Percentiles rank a stretch among this genome's conserved stretches.
These are phyloP conservation scores for Acephala macrosclerotiorum DNA, from an alignment of 2,329 filamentous ascomycete genomes.

Conservation along the genomic window DNA sequence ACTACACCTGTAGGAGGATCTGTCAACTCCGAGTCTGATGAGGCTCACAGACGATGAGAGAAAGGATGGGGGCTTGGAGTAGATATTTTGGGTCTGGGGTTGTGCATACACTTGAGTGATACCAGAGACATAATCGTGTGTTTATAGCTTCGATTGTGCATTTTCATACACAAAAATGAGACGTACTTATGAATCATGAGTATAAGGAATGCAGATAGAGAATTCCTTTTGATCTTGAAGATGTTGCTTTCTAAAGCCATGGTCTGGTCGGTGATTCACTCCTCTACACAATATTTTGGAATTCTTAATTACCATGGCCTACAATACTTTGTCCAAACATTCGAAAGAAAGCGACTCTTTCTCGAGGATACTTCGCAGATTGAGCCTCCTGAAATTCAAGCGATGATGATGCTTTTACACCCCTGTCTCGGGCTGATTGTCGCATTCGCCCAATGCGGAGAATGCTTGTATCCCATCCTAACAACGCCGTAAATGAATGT, in stretches of 20 bases:
- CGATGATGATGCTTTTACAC: conserved; percentile 1
- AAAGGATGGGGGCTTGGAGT: neutral
- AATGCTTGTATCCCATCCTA: neutral
- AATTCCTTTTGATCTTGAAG: no score
- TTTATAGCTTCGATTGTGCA: conserved; percentile 9
- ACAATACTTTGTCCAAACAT: no score
- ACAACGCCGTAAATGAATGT: neutral
- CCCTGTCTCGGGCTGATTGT: neutral
- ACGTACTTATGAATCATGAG: neutral
- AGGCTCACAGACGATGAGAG: conserved; percentile 2
- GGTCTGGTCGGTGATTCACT: no score
- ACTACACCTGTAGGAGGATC: neutral
- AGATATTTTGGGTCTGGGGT: neutral
- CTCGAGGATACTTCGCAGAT: no score
- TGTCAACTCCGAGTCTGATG: neutral
- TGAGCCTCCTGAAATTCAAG: neutral
- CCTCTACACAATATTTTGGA: no score
- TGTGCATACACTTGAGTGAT: conserved; percentile 4
- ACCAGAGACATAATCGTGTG: conserved; percentile 6
- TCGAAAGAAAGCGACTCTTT: no score
- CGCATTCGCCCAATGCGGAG: neutral
- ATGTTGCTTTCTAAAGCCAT: neutral
- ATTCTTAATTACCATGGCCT: no score
- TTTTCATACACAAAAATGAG: neutral
- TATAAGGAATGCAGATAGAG: neutral